Conservation (phyloP, 1,284 basidiomycete species). For the Filobasidium uniguttulatum region DNA sequence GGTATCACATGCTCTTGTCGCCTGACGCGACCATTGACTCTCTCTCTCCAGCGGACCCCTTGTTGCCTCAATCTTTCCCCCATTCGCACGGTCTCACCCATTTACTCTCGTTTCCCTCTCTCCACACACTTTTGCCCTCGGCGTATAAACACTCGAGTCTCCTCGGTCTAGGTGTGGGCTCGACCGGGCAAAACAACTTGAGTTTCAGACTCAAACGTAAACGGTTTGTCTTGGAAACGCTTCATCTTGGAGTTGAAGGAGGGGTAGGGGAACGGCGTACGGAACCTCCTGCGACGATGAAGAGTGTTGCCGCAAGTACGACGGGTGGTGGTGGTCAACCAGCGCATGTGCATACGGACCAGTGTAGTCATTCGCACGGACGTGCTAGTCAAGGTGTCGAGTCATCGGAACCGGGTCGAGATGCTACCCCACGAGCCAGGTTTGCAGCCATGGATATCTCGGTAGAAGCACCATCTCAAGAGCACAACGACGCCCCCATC, state of each 20-base stretch:
- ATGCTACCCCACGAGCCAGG: conserved; percentile 15
- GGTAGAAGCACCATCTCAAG: background rate
- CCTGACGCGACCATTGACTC: background rate
- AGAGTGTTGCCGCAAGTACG: conserved; percentile 18
- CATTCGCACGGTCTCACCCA: conserved; percentile 70
- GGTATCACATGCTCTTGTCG: background rate
- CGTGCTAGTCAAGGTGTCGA: conserved; percentile 7
- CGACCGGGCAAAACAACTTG: conserved; percentile 63
- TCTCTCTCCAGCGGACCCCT: conserved; percentile 23
- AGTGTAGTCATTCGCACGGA: conserved; percentile 7
- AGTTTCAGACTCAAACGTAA: conserved; percentile 87
- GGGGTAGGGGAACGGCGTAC: conserved; percentile 76
- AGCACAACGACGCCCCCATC: background rate
- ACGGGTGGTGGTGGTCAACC: conserved; percentile 18
- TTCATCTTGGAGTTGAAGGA: conserved; percentile 85
- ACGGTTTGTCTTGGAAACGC: conserved; percentile 73
- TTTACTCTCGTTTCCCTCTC: conserved; percentile 56
- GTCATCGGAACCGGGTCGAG: background rate
- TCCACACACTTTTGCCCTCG: conserved; percentile 53
- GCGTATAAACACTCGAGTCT: conserved; percentile 63
- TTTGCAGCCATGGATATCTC: conserved; percentile 17
- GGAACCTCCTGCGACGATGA: conserved; percentile 17
- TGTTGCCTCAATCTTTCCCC: conserved; percentile 49
- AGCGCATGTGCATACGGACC: conserved; percentile 15
- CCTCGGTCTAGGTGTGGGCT: conserved; percentile 50